Percentiles rank a stretch among this genome's conserved stretches.
These are phyloP conservation scores for Metarhizium robertsii DNA, from an alignment of 2,329 filamentous ascomycete species.

Conservation along the genomic window DNA sequence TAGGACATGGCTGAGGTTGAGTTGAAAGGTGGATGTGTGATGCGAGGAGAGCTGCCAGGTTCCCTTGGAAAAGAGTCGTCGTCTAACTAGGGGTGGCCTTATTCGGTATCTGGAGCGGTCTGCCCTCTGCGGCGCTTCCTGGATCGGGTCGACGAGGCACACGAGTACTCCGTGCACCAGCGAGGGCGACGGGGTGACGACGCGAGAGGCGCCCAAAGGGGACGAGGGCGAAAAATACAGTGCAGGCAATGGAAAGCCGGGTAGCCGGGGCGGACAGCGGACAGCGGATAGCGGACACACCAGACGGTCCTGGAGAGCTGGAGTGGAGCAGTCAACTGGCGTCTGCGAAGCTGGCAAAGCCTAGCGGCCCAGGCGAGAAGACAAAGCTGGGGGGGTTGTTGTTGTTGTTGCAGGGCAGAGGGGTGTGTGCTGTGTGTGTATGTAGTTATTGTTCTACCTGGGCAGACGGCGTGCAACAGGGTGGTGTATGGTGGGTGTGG, in stretches of 20 bases:
- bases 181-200: neutral
- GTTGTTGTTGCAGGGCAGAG: neutral
- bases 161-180: neutral
- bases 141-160: constrained; percentile 7
- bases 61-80: neutral
- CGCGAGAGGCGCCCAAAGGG: constrained; percentile 6
- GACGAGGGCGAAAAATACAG: neutral
- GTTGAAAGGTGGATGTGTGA: constrained; percentile 4
- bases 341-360: neutral
- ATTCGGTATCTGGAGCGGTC: constrained; percentile 9
- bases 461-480: neutral
- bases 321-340: constrained; percentile 7
- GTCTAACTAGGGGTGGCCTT: constrained; percentile 6
- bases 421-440: neutral
- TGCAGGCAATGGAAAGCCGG: constrained; percentile 5
- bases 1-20: constrained; percentile 28
- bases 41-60: constrained; percentile 1
- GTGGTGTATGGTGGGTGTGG: neutral
- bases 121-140: constrained; percentile 7
- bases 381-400: constrained; percentile 2
- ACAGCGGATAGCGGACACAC: neutral
- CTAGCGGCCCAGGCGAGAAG: neutral
- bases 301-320: neutral
- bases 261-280: constrained; percentile 8
- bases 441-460: neutral